Evolutionary conservation across 208 protist genomes (phyloP), one percentile per base, ranked within the genome.

Genomic region (Wallacemonas sp.): DNA sequence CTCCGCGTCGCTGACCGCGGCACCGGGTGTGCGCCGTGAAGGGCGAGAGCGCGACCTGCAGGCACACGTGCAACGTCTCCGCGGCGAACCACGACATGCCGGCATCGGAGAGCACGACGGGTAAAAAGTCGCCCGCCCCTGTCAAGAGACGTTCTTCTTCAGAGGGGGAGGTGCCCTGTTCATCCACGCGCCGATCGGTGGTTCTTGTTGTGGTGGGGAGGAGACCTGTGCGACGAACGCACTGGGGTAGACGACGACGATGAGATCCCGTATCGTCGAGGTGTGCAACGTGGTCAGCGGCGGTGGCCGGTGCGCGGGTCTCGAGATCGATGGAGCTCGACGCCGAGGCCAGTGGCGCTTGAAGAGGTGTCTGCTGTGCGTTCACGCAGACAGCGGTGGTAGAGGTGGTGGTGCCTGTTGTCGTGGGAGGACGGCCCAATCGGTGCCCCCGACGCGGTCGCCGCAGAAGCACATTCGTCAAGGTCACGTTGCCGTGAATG

Each of bases 41-140:
- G 4, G 52, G 32, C 32, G 52, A 36, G 52, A 59, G 52, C 4
- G 52, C 52, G 12, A 59, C 52, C 8, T 41, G 18, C 7, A 59
- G 39, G 32, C 20, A 25, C 4, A 44, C 52, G n/a, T 59, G 65
- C 33, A 79, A 59, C 61, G 70, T 57, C 23, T 72, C 59, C 3
- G 69, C 28, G 29, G 74, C 23, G 63, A 70, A 75, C 68, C 74
- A 79, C 61, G 74, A 74, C 74, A 79, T 79, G 8, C 74, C 74
- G 29, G 50, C 69, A 26, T 79, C 74, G 0, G 59, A 65, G 11
- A 79, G 33, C 36, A 65, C 70, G 23, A 79, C 55, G 8, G 74
- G 64, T 1, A 79, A 45, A 38, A 73, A 78, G 16, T 14, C 36
- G 50, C 44, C 44, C 44, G 44, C 44, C 7, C 44, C 12, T 7